Percentiles rank a stretch among this genome's conserved stretches.
Conservation (phyloP, 2,329 filamentous ascomycete genomes). For the Venturia oleaginea region DNA sequence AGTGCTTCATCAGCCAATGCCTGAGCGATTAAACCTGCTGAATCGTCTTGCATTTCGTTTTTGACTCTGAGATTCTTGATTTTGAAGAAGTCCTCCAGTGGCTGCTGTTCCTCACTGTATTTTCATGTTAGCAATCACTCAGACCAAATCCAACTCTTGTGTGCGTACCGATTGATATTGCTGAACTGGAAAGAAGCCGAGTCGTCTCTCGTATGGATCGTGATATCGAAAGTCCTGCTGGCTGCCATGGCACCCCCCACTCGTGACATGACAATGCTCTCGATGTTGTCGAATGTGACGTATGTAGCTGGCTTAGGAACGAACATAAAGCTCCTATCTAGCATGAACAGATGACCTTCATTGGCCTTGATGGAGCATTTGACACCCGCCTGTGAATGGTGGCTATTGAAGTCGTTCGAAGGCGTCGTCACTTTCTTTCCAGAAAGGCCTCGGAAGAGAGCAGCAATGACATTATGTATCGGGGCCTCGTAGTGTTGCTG, state of each 20-base stretch:
- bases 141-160: not conserved
- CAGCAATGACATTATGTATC: slow-evolving; percentile 84
- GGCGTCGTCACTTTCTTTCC: slow-evolving; percentile 93
- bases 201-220: slow-evolving; percentile 81
- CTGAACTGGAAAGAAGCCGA: slow-evolving; percentile 88
- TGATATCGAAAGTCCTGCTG: slow-evolving; percentile 94
- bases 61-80: slow-evolving; percentile 90
- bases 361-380: slow-evolving; percentile 99
- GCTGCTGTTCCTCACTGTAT: slow-evolving; percentile 75
- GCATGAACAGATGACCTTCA: slow-evolving; percentile 91
- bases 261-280: slow-evolving; percentile 88
- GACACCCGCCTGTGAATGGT: slow-evolving; percentile 88
- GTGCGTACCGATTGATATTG: slow-evolving; percentile 78
- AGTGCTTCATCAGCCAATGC: slow-evolving; percentile 78
- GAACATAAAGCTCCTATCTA: slow-evolving; percentile 98
- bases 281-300: slow-evolving; percentile 87
- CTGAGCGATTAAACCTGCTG: slow-evolving; percentile 58
- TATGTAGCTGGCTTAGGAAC: slow-evolving; percentile 97
- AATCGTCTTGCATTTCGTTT: slow-evolving; percentile 97
- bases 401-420: slow-evolving; percentile 87
- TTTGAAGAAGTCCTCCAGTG: slow-evolving; percentile 96
- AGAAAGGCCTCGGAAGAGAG: slow-evolving; percentile 88
- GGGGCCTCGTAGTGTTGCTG: slow-evolving; percentile 87
- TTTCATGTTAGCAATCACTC: slow-evolving; percentile 21
- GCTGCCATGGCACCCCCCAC: slow-evolving; percentile 90